phyloP scores from a whole-genome alignment of 1,284 basidiomycete species.

The Sporisorium iseilematis-ciliati region DNA sequence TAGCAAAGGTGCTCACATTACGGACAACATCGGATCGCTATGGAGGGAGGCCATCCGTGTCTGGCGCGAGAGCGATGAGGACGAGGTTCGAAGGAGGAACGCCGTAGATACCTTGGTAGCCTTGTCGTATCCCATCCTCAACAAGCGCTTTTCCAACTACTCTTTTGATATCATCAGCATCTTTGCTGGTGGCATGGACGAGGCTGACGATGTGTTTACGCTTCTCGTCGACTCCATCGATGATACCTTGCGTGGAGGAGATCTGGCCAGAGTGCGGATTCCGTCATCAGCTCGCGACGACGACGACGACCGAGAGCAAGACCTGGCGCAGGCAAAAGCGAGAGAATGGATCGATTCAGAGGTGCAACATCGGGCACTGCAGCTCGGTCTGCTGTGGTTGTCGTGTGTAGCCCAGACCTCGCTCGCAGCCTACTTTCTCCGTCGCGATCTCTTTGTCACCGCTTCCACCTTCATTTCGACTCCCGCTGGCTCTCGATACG shows the following conservation, averaged over 20 bases:
- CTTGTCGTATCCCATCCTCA: conserved; percentile 59
- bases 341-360: conserved; percentile 45
- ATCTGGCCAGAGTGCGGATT: conserved; percentile 35
- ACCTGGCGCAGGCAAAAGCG: conserved; percentile 28
- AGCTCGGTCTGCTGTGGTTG: conserved; percentile 58
- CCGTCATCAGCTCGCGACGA: conserved; percentile 34
- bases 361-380: conserved; percentile 52
- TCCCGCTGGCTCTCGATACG: conserved; percentile 41
- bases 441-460: conserved; percentile 61
- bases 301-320: conserved; percentile 25
- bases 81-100: conserved; percentile 56
- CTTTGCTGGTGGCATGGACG: conserved; percentile 66
- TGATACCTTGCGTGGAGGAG: conserved; percentile 50
- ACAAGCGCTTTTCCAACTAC: conserved; percentile 61
- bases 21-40: conserved; percentile 62
- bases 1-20: conserved; percentile 47
- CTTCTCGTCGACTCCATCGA: conserved; percentile 60
- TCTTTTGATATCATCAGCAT: conserved; percentile 63
- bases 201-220: conserved; percentile 65
- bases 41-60: conserved; percentile 62
- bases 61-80: conserved; percentile 54
- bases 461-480: conserved; percentile 45
- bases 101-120: conserved; percentile 62
- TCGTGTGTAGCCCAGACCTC: conserved; percentile 56
- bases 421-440: conserved; percentile 62